phyloP scores from a whole-genome alignment of 371 early-diverging fungal species.

The Mortierella sp. region DNA sequence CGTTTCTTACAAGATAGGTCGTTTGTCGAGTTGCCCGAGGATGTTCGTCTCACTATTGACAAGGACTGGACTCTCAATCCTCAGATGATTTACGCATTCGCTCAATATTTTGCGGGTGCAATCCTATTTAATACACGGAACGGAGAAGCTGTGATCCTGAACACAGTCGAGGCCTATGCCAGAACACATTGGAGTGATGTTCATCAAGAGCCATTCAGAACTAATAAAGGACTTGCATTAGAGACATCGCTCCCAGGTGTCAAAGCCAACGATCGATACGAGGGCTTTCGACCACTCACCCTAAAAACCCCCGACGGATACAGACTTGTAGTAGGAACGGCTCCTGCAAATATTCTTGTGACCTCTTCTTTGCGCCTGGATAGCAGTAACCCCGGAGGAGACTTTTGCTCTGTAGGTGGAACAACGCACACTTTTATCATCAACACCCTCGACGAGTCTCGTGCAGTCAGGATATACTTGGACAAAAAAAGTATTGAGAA shows the following conservation, averaged over 20 bases:
- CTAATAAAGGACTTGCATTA: slow-evolving; percentile 5
- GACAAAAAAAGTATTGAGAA: too few species aligned
- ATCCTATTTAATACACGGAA: too few species aligned
- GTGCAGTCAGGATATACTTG: too few species aligned
- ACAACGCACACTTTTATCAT: neutral
- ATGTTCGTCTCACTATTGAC: too few species aligned
- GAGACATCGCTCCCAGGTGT: slow-evolving; percentile 6
- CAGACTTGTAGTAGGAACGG: slow-evolving; percentile 1
- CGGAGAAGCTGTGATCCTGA: neutral
- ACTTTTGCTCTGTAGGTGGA: slow-evolving; percentile 3
- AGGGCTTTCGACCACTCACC: slow-evolving; percentile 10
- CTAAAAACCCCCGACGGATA: slow-evolving; percentile 1
- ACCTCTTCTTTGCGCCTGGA: slow-evolving; percentile 5
- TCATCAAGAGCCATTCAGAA: neutral
- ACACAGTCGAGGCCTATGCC: slow-evolving; percentile 9
- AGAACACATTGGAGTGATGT: slow-evolving; percentile 8
- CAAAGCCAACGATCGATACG: slow-evolving; percentile 3
- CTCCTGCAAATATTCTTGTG: slow-evolving; percentile 3
- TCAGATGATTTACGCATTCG: too few species aligned
- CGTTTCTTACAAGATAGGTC: too few species aligned
- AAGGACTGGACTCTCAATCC: too few species aligned
- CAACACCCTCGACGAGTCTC: too few species aligned
- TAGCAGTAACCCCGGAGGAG: neutral
- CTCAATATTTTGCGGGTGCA: too few species aligned
- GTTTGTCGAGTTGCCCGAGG: too few species aligned